Conservation (phyloP, 169 alveolate species). For the Plasmodium gallinaceum region DNA sequence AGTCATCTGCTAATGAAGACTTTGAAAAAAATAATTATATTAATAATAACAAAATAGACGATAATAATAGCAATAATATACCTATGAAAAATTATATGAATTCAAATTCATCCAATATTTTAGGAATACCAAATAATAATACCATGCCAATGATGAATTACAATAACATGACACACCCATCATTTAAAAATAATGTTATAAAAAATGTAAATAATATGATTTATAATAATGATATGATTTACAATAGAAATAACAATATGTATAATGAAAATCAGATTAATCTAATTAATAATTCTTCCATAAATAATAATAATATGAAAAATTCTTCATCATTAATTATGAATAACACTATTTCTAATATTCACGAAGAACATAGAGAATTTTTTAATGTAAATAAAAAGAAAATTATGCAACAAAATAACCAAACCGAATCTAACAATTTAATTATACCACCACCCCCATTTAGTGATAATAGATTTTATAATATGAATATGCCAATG, state of each 20-base stretch:
- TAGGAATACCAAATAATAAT: not conserved
- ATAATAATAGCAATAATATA: constrained; percentile 7
- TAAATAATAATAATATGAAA: not conserved
- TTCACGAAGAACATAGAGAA: constrained; percentile 7
- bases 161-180: not conserved
- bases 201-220: not conserved
- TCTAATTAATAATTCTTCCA: not conserved
- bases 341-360: not conserved
- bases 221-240: not conserved
- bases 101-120: not conserved
- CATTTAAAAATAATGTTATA: not conserved
- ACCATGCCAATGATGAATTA: not conserved
- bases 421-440: constrained; percentile 5
- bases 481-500: not conserved
- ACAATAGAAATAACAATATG: constrained; percentile 1
- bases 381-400: constrained; percentile 17
- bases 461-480: constrained; percentile 25
- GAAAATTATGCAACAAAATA: constrained; percentile 7
- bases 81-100: constrained; percentile 6
- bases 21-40: not conserved
- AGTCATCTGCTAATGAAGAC: not conserved
- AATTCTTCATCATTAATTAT: no score
- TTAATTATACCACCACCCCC: constrained; percentile 63
- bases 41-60: not conserved
- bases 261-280: constrained; percentile 1